Evolutionary conservation across 192 early-diverging fungal genomes (phyloP), one percentile per base, ranked within the genome.

Genomic region (Entomortierella parvispora): DNA sequence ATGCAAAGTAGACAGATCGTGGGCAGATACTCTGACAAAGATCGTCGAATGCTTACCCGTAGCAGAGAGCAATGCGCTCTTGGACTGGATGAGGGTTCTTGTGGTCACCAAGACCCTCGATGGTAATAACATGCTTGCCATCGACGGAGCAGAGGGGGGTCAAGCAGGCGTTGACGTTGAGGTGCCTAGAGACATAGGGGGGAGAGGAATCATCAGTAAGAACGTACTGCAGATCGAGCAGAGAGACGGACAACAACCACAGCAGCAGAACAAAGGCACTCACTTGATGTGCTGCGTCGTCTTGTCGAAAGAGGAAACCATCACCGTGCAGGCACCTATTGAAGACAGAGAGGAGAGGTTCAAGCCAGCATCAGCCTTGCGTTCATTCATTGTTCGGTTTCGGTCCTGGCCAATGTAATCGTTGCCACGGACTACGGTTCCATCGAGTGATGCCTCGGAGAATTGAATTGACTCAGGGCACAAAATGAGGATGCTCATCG

Each of bases 121-220:
- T 88, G 0, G 93, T 95, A 52, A 93, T 87, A 37, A 95, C 86
- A 75, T 95, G 93, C 75, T 92, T 92, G 60, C 89, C 88, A 70
- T 95, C 88, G 44, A 95, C 64, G 7, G 88, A 85, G 71, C 85
- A 89, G 2, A 91, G 77, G 1, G 90, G 93, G 4, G 86, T 87
- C 50, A 95, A 85, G 55, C 93, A 95, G 33, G 92, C 74, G 48
- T 77, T 77, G 52, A 77, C 74, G 49, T 77, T 77, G 59, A 77
- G 29, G 49, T 86, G 84, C 43, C 69, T 71, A 40, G n/a, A n/a
- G n/a, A n/a, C n/a, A n/a, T 18, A 33, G n/a, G 22, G 33, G 32
- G 34, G 3, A 18, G 15, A 33, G 14, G 12, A 26, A 33, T 29
- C 26, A 28, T 44, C 25, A 29, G 52, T 71, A 5, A 40, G 37